Percentiles rank a stretch among this genome's conserved stretches.
These are phyloP conservation scores for Agastache rugosa DNA, from an alignment of 257 asterid species.

Conservation along the genomic window DNA sequence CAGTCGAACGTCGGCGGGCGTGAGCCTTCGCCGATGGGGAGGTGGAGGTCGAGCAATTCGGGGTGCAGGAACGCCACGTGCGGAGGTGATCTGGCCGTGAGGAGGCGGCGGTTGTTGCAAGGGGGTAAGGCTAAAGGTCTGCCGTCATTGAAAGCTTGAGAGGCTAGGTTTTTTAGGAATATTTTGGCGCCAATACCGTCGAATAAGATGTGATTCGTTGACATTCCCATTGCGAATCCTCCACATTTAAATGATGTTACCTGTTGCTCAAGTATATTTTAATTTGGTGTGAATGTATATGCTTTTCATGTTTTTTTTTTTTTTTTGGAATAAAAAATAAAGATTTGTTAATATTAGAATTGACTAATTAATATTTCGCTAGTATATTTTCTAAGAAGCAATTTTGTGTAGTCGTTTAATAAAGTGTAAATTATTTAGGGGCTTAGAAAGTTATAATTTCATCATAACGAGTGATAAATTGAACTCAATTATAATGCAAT, in stretches of 20 bases:
- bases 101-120: conserved; percentile 30
- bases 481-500: too few relatives aligned
- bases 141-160: conserved; percentile 50
- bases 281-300: too few relatives aligned
- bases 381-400: too few relatives aligned
- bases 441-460: too few relatives aligned
- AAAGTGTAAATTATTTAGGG: too few relatives aligned
- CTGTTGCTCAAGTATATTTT: conserved; percentile 17
- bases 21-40: conserved; percentile 39
- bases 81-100: conserved; percentile 61
- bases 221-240: conserved; percentile 55
- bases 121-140: conserved; percentile 49
- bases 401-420: too few relatives aligned
- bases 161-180: conserved; percentile 56
- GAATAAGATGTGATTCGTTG: conserved; percentile 47
- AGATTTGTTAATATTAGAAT: too few relatives aligned
- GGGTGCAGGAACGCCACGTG: conserved; percentile 50
- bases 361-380: too few relatives aligned
- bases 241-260: conserved; percentile 67
- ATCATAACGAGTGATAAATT: too few relatives aligned
- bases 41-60: conserved; percentile 51
- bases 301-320: too few relatives aligned
- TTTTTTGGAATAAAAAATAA: too few relatives aligned
- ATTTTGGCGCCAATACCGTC: conserved; percentile 52
- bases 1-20: conserved; percentile 43